Evolutionary conservation across 2,329 filamentous ascomycete species (phyloP).

Genomic region (Sclerotinia subarctica): DNA sequence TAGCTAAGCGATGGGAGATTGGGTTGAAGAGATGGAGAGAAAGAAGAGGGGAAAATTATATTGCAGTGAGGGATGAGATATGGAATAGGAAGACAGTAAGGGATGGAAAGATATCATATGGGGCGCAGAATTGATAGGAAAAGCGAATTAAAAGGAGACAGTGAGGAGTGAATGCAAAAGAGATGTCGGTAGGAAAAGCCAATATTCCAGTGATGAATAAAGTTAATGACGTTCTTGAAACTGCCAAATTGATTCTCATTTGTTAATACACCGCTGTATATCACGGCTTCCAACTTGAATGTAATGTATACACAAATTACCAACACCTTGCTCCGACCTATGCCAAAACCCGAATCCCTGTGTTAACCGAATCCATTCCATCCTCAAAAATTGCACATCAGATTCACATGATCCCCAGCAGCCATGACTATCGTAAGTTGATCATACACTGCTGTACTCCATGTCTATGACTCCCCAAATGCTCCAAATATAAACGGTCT

Average conservation of each 20-base stretch:
- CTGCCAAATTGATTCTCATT: background rate
- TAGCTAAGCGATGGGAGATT: too few relatives aligned
- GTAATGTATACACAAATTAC: conserved; percentile 4
- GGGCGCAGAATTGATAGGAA: too few relatives aligned
- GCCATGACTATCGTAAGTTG: background rate
- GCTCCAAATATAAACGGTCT: background rate
- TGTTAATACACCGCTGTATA: background rate
- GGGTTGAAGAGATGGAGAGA: background rate
- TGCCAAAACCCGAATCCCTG: conserved; percentile 7
- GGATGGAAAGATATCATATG: too few relatives aligned
- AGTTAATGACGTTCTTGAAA: background rate
- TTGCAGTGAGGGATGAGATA: background rate
- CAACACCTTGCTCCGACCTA: conserved; percentile 9
- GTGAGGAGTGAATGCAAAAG: background rate
- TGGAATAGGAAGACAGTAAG: too few relatives aligned
- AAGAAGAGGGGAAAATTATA: background rate
- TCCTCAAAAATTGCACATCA: background rate
- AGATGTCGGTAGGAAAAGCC: background rate
- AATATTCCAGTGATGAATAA: background rate
- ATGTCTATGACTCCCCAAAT: background rate
- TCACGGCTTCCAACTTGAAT: background rate
- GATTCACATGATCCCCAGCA: background rate
- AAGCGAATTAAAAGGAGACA: background rate
- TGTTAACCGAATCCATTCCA: background rate
- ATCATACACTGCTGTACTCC: background rate